Percentiles rank a stretch among this genome's conserved stretches.
phyloP scores from a whole-genome alignment of 176 grass and related monocot species.

The Oryza officinalis region DNA sequence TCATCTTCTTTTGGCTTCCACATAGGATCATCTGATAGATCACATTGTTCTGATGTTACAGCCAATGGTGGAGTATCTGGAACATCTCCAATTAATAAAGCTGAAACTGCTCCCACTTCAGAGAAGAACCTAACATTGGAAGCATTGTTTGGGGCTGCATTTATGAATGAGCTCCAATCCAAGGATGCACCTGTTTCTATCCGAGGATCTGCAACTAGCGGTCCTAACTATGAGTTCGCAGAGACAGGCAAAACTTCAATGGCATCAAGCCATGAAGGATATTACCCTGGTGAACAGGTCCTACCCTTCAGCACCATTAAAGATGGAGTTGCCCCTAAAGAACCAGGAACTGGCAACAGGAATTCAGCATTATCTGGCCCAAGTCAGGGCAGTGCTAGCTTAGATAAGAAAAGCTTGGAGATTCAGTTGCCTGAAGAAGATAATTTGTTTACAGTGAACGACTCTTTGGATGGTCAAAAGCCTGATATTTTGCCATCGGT shows the following conservation, averaged over 20 bases:
- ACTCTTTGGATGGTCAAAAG: constrained; percentile 48
- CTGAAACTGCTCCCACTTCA: constrained; percentile 51
- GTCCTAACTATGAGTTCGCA: constrained; percentile 41
- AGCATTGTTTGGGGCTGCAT: constrained; percentile 80
- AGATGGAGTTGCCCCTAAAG: constrained; percentile 28
- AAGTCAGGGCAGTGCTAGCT: constrained; percentile 40
- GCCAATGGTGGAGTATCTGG: constrained; percentile 41
- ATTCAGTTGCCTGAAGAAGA: constrained; percentile 91
- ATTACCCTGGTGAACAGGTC: constrained; percentile 42
- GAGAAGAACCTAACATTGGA: constrained; percentile 69
- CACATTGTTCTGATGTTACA: constrained; percentile 29
- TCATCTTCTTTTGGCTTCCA: constrained; percentile 39
- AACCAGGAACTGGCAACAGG: constrained; percentile 16
- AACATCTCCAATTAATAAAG: constrained; percentile 38
- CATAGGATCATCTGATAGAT: constrained; percentile 42
- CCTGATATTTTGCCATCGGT: constrained; percentile 41
- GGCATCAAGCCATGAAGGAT: constrained; percentile 44
- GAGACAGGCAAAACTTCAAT: constrained; percentile 31
- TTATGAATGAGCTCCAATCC: constrained; percentile 96
- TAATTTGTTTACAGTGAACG: constrained; percentile 66
- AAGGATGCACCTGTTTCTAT: constrained; percentile 86
- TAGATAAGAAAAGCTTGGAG: constrained; percentile 56
- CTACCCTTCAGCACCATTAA: constrained; percentile 31
- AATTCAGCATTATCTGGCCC: constrained; percentile 28
- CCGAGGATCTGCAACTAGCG: constrained; percentile 51